These are phyloP conservation scores for Lotus japonicus DNA, from an alignment of 306 rosid genomes.

Conservation along the genomic window DNA sequence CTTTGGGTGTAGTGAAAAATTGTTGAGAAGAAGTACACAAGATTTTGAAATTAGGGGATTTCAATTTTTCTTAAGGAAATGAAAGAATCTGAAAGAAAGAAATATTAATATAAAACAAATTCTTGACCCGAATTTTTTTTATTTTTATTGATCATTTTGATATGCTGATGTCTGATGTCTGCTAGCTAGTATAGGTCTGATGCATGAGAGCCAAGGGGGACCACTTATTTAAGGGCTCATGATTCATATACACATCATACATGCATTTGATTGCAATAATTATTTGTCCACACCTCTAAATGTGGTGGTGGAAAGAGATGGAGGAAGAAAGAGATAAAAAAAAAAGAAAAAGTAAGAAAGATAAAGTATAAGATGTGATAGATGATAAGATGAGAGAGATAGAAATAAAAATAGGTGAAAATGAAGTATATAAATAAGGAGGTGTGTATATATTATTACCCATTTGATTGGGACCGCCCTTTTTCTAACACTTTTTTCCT, in stretches of 20 bases:
- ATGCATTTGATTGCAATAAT: conserved; percentile 44
- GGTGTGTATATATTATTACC: too few species aligned
- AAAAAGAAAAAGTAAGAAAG: too few species aligned
- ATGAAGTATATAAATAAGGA: too few species aligned
- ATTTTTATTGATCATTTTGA: conserved; percentile 21
- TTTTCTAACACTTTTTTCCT: conserved; percentile 19
- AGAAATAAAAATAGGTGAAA: too few species aligned
- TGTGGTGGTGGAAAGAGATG: too few species aligned
- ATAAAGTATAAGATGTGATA: too few species aligned
- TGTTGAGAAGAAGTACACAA: background rate
- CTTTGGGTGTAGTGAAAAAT: conserved; percentile 16
- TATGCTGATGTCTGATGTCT: conserved; percentile 27
- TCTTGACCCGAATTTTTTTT: background rate
- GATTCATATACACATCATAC: conserved; percentile 37
- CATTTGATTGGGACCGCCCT: conserved; percentile 40
- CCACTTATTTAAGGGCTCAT: conserved; percentile 32
- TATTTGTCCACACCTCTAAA: too few species aligned
- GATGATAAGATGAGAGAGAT: too few species aligned
- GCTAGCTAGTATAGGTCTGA: conserved; percentile 26
- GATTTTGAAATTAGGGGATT: background rate
- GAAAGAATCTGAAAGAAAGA: background rate
- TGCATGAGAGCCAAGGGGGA: conserved; percentile 38
- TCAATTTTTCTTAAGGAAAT: background rate
- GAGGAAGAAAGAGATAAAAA: too few species aligned
- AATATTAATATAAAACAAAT: background rate